Percentiles rank a stretch among this genome's conserved stretches.
Evolutionary conservation across 164 flowering plant genomes (phyloP).

Genomic region (grape (Vitis vinifera)): DNA sequence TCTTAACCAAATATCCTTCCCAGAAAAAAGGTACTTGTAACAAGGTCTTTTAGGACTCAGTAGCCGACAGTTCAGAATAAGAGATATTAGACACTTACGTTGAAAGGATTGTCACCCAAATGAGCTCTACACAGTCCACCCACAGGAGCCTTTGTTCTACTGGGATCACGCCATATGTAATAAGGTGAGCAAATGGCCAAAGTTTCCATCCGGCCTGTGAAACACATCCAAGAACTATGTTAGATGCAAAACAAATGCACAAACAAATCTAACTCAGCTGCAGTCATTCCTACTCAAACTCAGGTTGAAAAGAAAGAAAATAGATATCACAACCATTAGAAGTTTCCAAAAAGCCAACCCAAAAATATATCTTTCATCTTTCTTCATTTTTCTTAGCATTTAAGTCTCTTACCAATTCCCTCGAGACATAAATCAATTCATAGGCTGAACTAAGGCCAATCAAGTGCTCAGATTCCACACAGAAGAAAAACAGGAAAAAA

Average conservation of each 20-base stretch:
- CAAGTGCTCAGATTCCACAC: no score
- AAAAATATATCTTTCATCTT: no score
- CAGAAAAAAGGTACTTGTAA: neutral
- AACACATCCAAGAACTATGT: constrained; percentile 9
- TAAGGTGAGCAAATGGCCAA: constrained; percentile 97
- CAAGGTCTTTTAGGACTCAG: neutral
- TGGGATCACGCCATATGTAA: constrained; percentile 89
- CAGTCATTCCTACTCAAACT: neutral
- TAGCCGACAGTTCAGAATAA: neutral
- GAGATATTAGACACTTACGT: constrained; percentile 53
- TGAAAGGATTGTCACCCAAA: constrained; percentile 96
- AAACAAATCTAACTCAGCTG: neutral
- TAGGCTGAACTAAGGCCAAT: no score
- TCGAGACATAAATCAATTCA: no score
- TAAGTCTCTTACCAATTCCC: no score
- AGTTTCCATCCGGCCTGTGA: constrained; percentile 99
- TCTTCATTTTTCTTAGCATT: no score
- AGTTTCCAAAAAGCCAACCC: no score
- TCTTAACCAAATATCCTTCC: no score
- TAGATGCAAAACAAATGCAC: neutral
- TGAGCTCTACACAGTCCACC: constrained; percentile 94
- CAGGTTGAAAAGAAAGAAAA: neutral
- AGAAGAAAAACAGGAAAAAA: no score
- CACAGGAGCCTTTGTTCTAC: constrained; percentile 96
- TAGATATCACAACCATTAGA: no score